Evolutionary conservation across 441 rosid genomes (phyloP).

Genomic region (Gossypium lobatum): DNA sequence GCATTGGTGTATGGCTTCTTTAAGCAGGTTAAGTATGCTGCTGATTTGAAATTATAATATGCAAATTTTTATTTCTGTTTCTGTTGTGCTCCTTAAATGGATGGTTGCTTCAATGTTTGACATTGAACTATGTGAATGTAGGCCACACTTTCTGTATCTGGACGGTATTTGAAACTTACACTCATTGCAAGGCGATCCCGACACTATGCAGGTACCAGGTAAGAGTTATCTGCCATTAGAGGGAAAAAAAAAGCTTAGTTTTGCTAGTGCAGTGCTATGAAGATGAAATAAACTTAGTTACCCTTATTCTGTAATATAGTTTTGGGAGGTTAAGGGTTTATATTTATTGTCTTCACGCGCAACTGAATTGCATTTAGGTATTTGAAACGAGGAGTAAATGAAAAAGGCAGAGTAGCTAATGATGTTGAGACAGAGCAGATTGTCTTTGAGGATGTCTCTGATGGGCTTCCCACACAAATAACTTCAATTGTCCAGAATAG

Average conservation of each 20-base stretch:
- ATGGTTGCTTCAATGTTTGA: constrained; percentile 14
- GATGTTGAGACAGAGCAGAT: constrained; percentile 99
- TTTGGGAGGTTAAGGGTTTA: constrained; percentile 6
- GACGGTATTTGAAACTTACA: constrained; percentile 67
- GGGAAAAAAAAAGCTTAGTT: not conserved
- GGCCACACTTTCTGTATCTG: constrained; percentile 65
- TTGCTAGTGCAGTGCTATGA: not conserved
- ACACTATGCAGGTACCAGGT: constrained; percentile 98
- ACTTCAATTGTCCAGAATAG: constrained; percentile 92
- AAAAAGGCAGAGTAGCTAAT: constrained; percentile 94
- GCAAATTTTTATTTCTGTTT: not conserved
- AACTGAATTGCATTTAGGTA: constrained; percentile 50
- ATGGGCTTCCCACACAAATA: constrained; percentile 66
- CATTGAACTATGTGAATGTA: constrained; percentile 30
- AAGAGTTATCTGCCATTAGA: constrained; percentile 9
- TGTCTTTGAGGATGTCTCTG: constrained; percentile 82
- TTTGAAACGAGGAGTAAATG: constrained; percentile 94
- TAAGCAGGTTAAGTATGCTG: constrained; percentile 63
- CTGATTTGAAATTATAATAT: constrained; percentile 3
- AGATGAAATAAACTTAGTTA: constrained; percentile 5
- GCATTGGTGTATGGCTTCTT: constrained; percentile 93
- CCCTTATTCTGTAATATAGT: not conserved
- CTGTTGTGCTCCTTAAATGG: not conserved
- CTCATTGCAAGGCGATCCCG: constrained; percentile 98
- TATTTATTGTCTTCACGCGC: not conserved